These are phyloP conservation scores for Penicillium verhagenii DNA, from an alignment of 495 filamentous ascomycete genomes.

Conservation along the genomic window DNA sequence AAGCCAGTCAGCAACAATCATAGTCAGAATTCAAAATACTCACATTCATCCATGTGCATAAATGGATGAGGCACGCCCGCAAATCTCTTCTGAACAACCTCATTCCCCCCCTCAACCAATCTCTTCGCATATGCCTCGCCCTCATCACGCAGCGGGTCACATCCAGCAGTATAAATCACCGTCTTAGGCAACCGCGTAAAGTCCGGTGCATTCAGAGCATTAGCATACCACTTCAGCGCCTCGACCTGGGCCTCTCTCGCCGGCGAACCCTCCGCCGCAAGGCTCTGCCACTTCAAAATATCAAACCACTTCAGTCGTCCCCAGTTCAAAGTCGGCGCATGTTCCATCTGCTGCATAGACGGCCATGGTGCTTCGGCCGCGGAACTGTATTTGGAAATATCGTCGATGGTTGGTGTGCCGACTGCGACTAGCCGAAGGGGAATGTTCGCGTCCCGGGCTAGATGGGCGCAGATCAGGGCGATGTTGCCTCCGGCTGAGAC, in stretches of 20 bases:
- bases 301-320: constrained; percentile 48
- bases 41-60: constrained; percentile 42
- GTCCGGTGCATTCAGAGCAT: constrained; percentile 40
- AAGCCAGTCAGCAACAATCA: neutral
- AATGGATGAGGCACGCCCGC: constrained; percentile 49
- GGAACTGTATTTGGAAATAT: constrained; percentile 35
- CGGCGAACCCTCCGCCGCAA: constrained; percentile 8
- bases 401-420: constrained; percentile 38
- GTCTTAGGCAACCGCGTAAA: constrained; percentile 44
- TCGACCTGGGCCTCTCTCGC: constrained; percentile 12
- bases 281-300: constrained; percentile 27
- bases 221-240: constrained; percentile 24
- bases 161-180: constrained; percentile 47
- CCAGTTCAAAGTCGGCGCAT: constrained; percentile 49
- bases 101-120: constrained; percentile 44
- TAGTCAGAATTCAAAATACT: neutral
- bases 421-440: constrained; percentile 42
- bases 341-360: constrained; percentile 43
- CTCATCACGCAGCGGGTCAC: constrained; percentile 52
- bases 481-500: constrained; percentile 51
- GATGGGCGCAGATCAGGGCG: constrained; percentile 43
- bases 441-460: constrained; percentile 47
- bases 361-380: constrained; percentile 45
- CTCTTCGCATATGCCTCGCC: constrained; percentile 51
- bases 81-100: constrained; percentile 48